A percentile compares a stretch with the other conserved stretches of the same genome.
Conservation (phyloP, 2,329 filamentous ascomycete species). For the Didymellaceae sp. region DNA sequence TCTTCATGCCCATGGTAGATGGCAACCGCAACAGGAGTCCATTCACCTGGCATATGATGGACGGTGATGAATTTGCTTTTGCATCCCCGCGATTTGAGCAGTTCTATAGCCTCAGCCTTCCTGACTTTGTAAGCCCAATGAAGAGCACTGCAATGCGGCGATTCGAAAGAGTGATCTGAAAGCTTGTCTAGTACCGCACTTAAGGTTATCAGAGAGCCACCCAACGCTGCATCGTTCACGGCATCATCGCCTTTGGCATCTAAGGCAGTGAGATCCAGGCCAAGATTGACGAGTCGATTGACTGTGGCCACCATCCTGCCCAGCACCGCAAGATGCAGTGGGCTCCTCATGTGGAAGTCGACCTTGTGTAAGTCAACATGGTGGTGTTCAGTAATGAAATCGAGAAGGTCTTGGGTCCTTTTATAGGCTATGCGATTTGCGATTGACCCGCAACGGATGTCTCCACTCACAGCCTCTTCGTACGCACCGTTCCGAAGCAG, state of each 20-base stretch:
- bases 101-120: slow-evolving; percentile 7
- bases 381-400: too few species aligned
- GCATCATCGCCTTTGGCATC: slow-evolving; percentile 14
- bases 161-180: not conserved
- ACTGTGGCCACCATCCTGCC: not conserved
- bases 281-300: not conserved
- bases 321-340: slow-evolving; percentile 7
- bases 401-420: too few species aligned
- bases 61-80: slow-evolving; percentile 3
- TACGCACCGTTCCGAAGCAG: too few species aligned
- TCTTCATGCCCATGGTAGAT: slow-evolving; percentile 22
- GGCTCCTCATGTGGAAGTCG: slow-evolving; percentile 5
- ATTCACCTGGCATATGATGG: slow-evolving; percentile 2
- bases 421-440: too few species aligned
- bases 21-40: slow-evolving; percentile 18
- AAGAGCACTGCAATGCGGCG: not conserved
- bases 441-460: too few species aligned
- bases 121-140: slow-evolving; percentile 3
- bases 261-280: not conserved
- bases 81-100: slow-evolving; percentile 5
- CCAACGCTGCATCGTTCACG: slow-evolving; percentile 10
- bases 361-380: too few species aligned
- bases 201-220: slow-evolving; percentile 9
- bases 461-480: too few species aligned
- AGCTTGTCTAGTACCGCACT: not conserved